These are phyloP conservation scores for Verticillium dahliae DNA, from an alignment of 2,329 filamentous ascomycete species.

Conservation along the genomic window DNA sequence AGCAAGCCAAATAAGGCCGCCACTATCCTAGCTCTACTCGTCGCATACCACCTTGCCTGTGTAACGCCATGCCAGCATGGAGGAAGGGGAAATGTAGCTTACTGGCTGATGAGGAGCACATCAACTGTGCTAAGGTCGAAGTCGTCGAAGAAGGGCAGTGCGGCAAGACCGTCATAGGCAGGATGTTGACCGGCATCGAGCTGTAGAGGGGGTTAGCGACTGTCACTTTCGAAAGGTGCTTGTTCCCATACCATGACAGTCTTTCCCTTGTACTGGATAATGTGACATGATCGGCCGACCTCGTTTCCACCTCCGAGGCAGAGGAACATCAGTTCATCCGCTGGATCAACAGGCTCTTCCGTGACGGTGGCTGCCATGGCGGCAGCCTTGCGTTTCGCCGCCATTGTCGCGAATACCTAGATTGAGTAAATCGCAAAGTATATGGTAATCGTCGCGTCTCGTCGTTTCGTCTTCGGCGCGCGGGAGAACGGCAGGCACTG, in stretches of 20 bases:
- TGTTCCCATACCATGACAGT: constrained; percentile 76
- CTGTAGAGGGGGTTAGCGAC: constrained; percentile 33
- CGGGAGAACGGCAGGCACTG: neutral
- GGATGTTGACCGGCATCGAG: constrained; percentile 97
- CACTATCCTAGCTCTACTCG: neutral
- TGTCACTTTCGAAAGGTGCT: neutral
- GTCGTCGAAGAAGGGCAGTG: constrained; percentile 95
- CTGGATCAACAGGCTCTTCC: constrained; percentile 85
- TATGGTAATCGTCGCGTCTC: constrained; percentile 5
- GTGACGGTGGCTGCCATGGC: constrained; percentile 53
- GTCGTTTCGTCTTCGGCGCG: neutral
- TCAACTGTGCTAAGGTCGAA: constrained; percentile 97
- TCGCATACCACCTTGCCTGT: constrained; percentile 16
- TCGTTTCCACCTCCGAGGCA: constrained; percentile 94
- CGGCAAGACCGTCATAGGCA: constrained; percentile 88
- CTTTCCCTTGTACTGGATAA: constrained; percentile 98
- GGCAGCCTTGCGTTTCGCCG: constrained; percentile 84
- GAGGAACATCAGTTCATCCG: constrained; percentile 90
- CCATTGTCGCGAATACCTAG: constrained; percentile 49
- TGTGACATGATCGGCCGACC: constrained; percentile 93
- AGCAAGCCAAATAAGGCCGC: neutral
- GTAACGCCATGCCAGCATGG: neutral
- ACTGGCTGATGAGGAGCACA: constrained; percentile 97
- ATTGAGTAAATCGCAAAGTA: neutral
- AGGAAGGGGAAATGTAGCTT: constrained; percentile 43